Evolutionary conservation across 805 yeast genomes (phyloP), one percentile per base, ranked within the genome.

Genomic region (Ascoidea asiatica): DNA sequence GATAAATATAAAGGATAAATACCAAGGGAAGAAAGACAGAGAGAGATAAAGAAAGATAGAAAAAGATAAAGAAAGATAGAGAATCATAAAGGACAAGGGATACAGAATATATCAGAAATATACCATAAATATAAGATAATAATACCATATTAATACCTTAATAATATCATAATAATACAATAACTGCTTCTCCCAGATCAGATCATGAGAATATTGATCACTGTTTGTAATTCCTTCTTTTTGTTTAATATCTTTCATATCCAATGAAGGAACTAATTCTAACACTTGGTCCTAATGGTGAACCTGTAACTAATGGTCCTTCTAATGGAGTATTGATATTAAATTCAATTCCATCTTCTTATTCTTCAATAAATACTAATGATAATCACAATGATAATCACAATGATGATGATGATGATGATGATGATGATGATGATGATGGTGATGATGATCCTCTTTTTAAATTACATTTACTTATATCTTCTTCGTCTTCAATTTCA

Each of bases 401-500:
- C 40, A 40, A 43, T 1, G 66, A 59, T 3, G 72, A 65, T 1
- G 65, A 62, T 6, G 61, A 53, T 6, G 65, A 58, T 1, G 66
- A 64, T 13, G 69, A 68, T 29, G 65, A 60, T 3, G 74, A 70
- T 17, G 70, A 59, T 48, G 66, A 67, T 48, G 64, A 64, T 17
- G 64, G 67, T 48, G 83, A 73, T 55, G 62, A 66, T 44, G 80
- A 77, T 49, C 65, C 67, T 3, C 53, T 77, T 29, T 75, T 59
- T 52, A 63, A 61, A 5, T 64, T 90, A 43, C 68, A 78, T 39
- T 66, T 90, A 48, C 72, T 73, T 44, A 63, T 90, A 47, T 76
- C 80, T 36, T 92, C 95, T 2, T 85, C 95, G 8, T 72, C 90
- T 5, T 71, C 74, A 15, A 74, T 87, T 15, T 67, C 85, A 7